A percentile compares a stretch with the other conserved stretches of the same genome.
phyloP scores from a whole-genome alignment of 2,329 filamentous ascomycete species.

The Periconia sp. region DNA sequence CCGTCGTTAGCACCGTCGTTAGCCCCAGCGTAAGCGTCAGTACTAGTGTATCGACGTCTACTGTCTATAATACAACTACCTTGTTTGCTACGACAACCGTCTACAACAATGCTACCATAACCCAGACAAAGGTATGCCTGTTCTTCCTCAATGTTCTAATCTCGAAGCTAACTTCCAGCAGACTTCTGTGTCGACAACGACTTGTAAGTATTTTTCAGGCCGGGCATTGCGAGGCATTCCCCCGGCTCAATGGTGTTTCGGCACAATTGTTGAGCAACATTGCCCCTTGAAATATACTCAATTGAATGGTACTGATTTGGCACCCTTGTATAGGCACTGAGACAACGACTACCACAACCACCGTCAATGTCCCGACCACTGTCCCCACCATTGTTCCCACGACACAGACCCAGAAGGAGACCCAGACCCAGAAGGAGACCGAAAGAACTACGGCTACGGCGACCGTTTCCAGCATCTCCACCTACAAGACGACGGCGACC shows the following conservation, averaged over 20 bases:
- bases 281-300: too few relatives aligned
- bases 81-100: conserved; percentile 13
- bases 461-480: conserved; percentile 11
- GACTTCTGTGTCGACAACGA: neutral
- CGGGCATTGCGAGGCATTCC: too few relatives aligned
- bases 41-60: conserved; percentile 9
- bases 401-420: neutral
- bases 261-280: too few relatives aligned
- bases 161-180: neutral
- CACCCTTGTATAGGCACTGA: neutral
- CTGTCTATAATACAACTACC: conserved; percentile 9
- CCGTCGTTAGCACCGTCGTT: conserved; percentile 1
- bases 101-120: conserved; percentile 1
- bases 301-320: neutral
- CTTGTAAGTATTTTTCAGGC: neutral
- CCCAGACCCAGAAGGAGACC: neutral
- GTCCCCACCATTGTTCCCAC: neutral
- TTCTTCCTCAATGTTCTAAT: neutral
- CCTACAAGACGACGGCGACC: conserved; percentile 2
- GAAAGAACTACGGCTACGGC: neutral
- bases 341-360: neutral
- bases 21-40: conserved; percentile 1
- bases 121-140: neutral
- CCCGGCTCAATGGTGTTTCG: too few relatives aligned
- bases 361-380: neutral